A percentile compares a stretch with the other conserved stretches of the same genome.
These are phyloP conservation scores for Talaromyces sp. DNA, from an alignment of 2,329 filamentous ascomycete genomes.

Conservation along the genomic window DNA sequence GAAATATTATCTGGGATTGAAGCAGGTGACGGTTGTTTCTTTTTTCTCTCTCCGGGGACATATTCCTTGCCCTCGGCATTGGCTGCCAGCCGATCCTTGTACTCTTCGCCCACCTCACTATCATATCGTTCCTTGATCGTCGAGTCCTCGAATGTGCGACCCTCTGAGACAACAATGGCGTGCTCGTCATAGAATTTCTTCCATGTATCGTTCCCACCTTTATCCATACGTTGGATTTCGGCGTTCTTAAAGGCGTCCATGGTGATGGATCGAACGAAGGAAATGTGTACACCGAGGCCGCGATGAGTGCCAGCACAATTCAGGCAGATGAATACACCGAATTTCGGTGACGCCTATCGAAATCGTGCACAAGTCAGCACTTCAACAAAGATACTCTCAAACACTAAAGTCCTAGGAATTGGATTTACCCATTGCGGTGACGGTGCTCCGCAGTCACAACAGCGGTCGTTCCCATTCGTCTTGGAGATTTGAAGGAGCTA, in stretches of 20 bases:
- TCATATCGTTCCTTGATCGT: slow-evolving; percentile 89
- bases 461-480: slow-evolving; percentile 79
- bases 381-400: neutral
- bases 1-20: slow-evolving; percentile 9
- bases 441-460: slow-evolving; percentile 92
- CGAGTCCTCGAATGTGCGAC: slow-evolving; percentile 74
- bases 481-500: slow-evolving; percentile 90
- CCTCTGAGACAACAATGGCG: slow-evolving; percentile 61
- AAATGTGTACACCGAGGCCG: slow-evolving; percentile 94
- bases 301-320: slow-evolving; percentile 93
- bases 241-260: slow-evolving; percentile 97
- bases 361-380: neutral
- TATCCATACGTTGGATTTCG: slow-evolving; percentile 90
- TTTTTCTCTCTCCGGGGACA: slow-evolving; percentile 64
- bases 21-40: slow-evolving; percentile 26
- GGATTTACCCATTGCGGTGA: slow-evolving; percentile 85
- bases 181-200: slow-evolving; percentile 78
- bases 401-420: neutral
- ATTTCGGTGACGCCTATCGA: slow-evolving; percentile 73
- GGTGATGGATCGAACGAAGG: slow-evolving; percentile 93
- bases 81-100: slow-evolving; percentile 81
- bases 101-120: slow-evolving; percentile 87
- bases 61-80: slow-evolving; percentile 88
- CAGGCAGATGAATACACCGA: slow-evolving; percentile 97
- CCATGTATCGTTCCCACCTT: slow-evolving; percentile 86